Percentiles rank a stretch among this genome's conserved stretches.
phyloP scores from a whole-genome alignment of 257 asterid species.

The Solanum bukasovii region DNA sequence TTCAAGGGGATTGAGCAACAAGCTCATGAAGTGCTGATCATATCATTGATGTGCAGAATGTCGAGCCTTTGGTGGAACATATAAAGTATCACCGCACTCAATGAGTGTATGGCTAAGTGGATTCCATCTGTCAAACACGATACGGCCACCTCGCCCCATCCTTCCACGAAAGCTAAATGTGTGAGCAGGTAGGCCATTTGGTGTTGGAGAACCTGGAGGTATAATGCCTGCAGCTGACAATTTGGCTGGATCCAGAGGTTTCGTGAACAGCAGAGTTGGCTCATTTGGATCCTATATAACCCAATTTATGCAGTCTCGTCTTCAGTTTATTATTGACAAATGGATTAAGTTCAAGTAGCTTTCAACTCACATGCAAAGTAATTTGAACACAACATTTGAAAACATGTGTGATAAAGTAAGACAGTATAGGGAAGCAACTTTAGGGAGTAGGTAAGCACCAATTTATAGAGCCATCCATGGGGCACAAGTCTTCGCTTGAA shows the following conservation, averaged over 20 bases:
- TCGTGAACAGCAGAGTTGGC: slow-evolving; percentile 69
- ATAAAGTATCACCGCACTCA: slow-evolving; percentile 42
- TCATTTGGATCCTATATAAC: slow-evolving; percentile 67
- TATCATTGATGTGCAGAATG: slow-evolving; percentile 35
- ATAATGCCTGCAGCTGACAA: slow-evolving; percentile 75
- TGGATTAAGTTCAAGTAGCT: background rate
- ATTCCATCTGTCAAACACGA: slow-evolving; percentile 81
- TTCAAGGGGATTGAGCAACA: background rate
- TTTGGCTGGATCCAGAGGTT: slow-evolving; percentile 77
- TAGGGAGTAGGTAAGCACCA: slow-evolving; percentile 29
- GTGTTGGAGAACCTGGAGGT: slow-evolving; percentile 59
- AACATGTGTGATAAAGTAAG: background rate
- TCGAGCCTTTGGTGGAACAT: slow-evolving; percentile 55
- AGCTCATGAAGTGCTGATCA: background rate
- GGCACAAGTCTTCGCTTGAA: slow-evolving; percentile 46
- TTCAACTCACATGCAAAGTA: background rate
- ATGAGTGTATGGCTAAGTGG: slow-evolving; percentile 61
- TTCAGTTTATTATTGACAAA: background rate
- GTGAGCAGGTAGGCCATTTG: slow-evolving; percentile 32
- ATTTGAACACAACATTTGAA: background rate
- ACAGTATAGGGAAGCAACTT: background rate
- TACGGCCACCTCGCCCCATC: slow-evolving; percentile 91
- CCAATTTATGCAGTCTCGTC: background rate
- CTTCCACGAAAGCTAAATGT: slow-evolving; percentile 51
- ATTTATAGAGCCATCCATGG: slow-evolving; percentile 69